Conservation (phyloP, 1,284 basidiomycete genomes). For the Tranzscheliella williamsii region DNA sequence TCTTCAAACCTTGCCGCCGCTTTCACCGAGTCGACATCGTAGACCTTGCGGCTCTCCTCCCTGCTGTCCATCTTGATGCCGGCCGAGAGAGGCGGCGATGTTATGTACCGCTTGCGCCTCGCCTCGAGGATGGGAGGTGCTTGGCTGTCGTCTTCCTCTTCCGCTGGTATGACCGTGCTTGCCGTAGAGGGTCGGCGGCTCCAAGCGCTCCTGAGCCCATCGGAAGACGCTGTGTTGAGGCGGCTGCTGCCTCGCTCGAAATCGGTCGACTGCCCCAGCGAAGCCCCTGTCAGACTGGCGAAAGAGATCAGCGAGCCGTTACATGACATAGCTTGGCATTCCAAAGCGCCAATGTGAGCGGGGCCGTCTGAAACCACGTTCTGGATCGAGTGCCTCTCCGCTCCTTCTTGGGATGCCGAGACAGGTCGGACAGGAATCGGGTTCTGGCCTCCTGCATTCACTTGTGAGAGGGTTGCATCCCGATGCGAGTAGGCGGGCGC, state of each 20-base stretch:
- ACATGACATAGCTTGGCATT: background rate
- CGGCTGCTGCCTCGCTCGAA: background rate
- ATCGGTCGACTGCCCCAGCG: background rate
- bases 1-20: constrained; percentile 20
- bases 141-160: too few species aligned
- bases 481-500: background rate
- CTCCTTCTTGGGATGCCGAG: background rate
- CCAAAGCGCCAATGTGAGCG: background rate
- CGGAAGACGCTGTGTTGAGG: background rate
- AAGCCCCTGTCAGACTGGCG: constrained; percentile 2
- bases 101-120: constrained; percentile 11
- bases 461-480: background rate
- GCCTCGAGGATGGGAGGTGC: constrained; percentile 27
- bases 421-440: background rate
- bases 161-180: too few species aligned
- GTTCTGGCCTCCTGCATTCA: background rate
- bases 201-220: background rate
- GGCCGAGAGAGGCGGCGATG: constrained; percentile 31
- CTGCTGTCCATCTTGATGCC: constrained; percentile 10
- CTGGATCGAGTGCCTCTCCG: background rate
- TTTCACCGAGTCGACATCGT: constrained; percentile 35
- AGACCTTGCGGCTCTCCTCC: constrained; percentile 14
- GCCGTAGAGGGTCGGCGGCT: background rate
- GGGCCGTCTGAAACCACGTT: background rate
- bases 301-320: constrained; percentile 5